Evolutionary conservation across 1,284 basidiomycete species (phyloP), one percentile per base, ranked within the genome.

Genomic region (Porphyrellus sp.): DNA sequence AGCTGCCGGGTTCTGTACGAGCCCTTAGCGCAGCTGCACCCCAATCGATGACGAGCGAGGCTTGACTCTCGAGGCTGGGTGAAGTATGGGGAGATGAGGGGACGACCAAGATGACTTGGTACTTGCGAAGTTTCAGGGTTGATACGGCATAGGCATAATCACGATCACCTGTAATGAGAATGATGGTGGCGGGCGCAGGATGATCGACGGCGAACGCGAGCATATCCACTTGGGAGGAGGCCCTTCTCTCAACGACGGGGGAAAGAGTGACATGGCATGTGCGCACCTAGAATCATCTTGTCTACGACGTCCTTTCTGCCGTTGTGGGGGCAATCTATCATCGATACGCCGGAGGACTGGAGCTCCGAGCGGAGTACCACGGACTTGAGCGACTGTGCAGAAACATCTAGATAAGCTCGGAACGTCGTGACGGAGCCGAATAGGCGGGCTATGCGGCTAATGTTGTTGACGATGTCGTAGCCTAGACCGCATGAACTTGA

Each of bases 291-390:
- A 20, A 74, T 58, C 72, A 74, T 74, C 49, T 72, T 72, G 57
- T 74, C 70, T 7, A 70, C 72, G 25, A 72, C 70, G 21, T 72
- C 72, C 52, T 83, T 83, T 51, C 70, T 72, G 25, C 78, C 80
- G 57, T 79, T 81, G 51, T 81, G 79, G 15, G 81, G 81, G 54
- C 79, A 82, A 58, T 83, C 78, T 31, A 74, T 77, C 42, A 85
- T 59, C 13, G 81, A 80, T 8, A 83, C 76, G 3, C 82, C 82
- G 16, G 82, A 82, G 0, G 74, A 75, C 58, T 83, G 82, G 20
- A 84, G 71, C 60, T 83, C 79, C 1, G 77, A 85, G 58, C 74
- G 79, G 46, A 77, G 72, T 23, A 28, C 46, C 4, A 55, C 61
- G 51, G 64, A 69, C 65, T 60, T 69, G 38, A 50, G 54, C 46